Conservation (phyloP, 1,284 basidiomycete genomes). For the Ustilago shanxiensis region DNA sequence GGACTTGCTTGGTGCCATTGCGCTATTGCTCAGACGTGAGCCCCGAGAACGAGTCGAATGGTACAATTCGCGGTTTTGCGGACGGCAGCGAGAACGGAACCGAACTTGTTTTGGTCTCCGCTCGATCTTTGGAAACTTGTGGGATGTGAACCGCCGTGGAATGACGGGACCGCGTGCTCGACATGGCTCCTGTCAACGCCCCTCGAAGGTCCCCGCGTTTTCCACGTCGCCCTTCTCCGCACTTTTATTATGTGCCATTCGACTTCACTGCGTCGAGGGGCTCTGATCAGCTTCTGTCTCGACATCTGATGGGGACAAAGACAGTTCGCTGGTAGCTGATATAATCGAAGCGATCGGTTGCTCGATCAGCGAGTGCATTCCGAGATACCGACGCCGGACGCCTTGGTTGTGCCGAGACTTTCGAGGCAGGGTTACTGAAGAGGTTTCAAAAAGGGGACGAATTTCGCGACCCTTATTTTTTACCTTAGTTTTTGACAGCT, state of each 20-base stretch:
- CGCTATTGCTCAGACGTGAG: not conserved
- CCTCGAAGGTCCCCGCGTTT: not conserved
- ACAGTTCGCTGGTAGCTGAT: too few species aligned
- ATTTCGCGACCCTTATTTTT: conserved; percentile 1
- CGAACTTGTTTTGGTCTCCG: not conserved
- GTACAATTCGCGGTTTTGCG: not conserved
- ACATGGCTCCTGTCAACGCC: not conserved
- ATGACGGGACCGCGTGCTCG: not conserved
- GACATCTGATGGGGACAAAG: too few species aligned
- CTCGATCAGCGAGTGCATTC: too few species aligned
- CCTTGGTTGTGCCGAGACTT: not conserved
- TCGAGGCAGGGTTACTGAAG: not conserved
- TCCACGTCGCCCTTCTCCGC: too few species aligned
- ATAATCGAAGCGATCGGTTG: too few species aligned
- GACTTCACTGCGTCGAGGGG: too few species aligned
- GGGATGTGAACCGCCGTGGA: too few species aligned
- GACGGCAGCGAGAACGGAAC: not conserved
- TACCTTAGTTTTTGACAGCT: conserved; percentile 5
- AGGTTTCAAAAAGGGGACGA: not conserved
- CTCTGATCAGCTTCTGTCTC: too few species aligned
- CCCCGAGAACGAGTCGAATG: not conserved
- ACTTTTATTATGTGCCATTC: too few species aligned
- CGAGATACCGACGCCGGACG: not conserved
- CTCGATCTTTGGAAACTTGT: too few species aligned
- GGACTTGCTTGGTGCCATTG: not conserved